A percentile compares a stretch with the other conserved stretches of the same genome.
Conservation (phyloP, 495 filamentous ascomycete genomes). For the Apodospora peruviana region DNA sequence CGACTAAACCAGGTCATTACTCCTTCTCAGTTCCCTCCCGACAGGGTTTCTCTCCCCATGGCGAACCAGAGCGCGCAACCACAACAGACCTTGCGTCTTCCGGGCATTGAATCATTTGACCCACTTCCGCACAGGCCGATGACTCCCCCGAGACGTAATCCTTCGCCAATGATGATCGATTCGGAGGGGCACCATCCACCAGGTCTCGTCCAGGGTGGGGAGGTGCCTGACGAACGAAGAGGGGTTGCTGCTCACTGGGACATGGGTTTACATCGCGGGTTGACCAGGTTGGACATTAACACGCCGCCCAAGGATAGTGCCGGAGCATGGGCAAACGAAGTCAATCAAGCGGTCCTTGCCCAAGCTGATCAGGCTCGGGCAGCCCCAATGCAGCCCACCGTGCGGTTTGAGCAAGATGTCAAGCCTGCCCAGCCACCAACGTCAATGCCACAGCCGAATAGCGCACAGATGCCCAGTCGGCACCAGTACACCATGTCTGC, state of each 20-base stretch:
- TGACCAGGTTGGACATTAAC: slow-evolving; percentile 69
- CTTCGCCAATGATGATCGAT: slow-evolving; percentile 68
- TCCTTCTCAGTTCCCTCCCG: slow-evolving; percentile 54
- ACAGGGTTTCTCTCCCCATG: slow-evolving; percentile 49
- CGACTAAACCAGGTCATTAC: slow-evolving; percentile 47
- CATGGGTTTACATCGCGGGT: slow-evolving; percentile 63
- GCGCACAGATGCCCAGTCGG: slow-evolving; percentile 10
- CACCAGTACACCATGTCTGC: slow-evolving; percentile 50
- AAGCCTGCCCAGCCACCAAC: slow-evolving; percentile 7
- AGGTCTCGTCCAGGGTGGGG: slow-evolving; percentile 33
- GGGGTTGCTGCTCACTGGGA: slow-evolving; percentile 64
- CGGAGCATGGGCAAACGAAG: slow-evolving; percentile 44
- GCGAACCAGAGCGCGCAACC: slow-evolving; percentile 32
- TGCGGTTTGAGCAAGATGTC: slow-evolving; percentile 41
- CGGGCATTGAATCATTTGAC: slow-evolving; percentile 89
- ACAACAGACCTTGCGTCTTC: slow-evolving; percentile 53
- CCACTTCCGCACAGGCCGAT: slow-evolving; percentile 56
- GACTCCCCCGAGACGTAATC: slow-evolving; percentile 57
- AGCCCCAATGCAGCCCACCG: slow-evolving; percentile 26
- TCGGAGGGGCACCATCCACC: slow-evolving; percentile 36
- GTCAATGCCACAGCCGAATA: slow-evolving; percentile 8
- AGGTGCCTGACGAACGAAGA: slow-evolving; percentile 55
- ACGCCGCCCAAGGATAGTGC: slow-evolving; percentile 52
- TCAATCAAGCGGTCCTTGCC: slow-evolving; percentile 43
- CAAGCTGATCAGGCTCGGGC: slow-evolving; percentile 37